Percentiles rank a stretch among this genome's conserved stretches.
Evolutionary conservation across 441 rosid genomes (phyloP).

Genomic region (Adansonia grandidieri): DNA sequence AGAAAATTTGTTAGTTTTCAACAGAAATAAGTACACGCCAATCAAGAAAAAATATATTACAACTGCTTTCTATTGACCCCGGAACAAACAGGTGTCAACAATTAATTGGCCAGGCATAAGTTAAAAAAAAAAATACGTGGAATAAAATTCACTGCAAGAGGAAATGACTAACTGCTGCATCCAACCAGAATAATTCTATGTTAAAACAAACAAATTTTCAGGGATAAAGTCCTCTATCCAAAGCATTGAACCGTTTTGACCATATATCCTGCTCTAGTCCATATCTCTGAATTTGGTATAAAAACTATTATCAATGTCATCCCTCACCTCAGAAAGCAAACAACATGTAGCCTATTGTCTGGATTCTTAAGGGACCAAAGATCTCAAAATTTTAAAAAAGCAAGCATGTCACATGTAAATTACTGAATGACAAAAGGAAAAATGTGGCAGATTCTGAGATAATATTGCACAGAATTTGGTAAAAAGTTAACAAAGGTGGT

Average conservation of each 20-base stretch:
- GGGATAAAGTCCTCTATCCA: neutral
- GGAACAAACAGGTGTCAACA: neutral
- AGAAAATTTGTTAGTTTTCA: neutral
- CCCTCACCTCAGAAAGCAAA: neutral
- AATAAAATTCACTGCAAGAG: neutral
- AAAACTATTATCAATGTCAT: neutral
- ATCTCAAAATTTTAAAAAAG: neutral
- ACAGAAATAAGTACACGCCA: neutral
- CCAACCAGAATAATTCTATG: neutral
- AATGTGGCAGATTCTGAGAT: conserved; percentile 6
- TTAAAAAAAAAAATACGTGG: neutral
- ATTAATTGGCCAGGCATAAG: neutral
- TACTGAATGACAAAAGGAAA: neutral
- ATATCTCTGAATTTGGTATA: neutral
- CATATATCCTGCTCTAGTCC: neutral
- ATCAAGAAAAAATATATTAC: neutral
- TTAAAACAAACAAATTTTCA: neutral
- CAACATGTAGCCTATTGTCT: neutral
- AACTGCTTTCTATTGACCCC: neutral
- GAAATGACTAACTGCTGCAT: neutral
- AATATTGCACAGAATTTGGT: neutral
- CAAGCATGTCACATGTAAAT: neutral
- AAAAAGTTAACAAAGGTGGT: neutral
- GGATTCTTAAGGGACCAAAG: neutral
- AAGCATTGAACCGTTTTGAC: neutral